Evolutionary conservation across 768 basidiomycete species (phyloP), one percentile per base, ranked within the genome.

Genomic region (Auriscalpium orientale): DNA sequence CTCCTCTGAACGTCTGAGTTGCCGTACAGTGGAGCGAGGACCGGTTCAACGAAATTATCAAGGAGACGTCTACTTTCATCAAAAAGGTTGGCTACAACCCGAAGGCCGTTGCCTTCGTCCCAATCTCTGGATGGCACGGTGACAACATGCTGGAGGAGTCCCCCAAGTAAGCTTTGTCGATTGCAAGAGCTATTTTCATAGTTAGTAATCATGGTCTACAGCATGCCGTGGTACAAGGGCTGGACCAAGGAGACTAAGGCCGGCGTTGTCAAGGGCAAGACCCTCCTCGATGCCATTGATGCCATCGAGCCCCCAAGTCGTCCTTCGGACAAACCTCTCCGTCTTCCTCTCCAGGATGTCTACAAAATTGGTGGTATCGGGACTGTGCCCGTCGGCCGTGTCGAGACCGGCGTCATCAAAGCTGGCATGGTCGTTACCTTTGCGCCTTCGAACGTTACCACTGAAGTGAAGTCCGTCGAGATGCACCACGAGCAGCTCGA

Each of bases 281-380:
- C 97, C 69, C 89, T 99, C 62, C 92, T 99, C 66, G 97, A 99
- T 73, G 95, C 97, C 72, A 98, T 99, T 67, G 97, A 99, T 69
- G 94, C 95, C 74, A 99, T 99, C 70, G 97, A 99, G 70, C 94
- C 97, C 70, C 97, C 97, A 62, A 74, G 79, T 64, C 92, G 97
- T 75, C 97, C 97, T 62, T 87, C 89, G 72, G 97, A 99, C 81
- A 98, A 98, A 83, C 95, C 97, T 66, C 97, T 99, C 79, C 95
- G 97, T 78, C 95, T 99, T 65, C 94, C 95, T 68, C 93, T 97
- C 74, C 95, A 99, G 85, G 97, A 99, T 84, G 97, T 99, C 71
- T 98, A 99, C 92, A 99, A 99, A 84, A 99, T 99, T 68, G 97
- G 97, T 79, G 97, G 97, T 92, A 99, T 99, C 65, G 97, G 97